phyloP scores from a whole-genome alignment of 2,329 filamentous ascomycete genomes.

The Xylaria sp. region DNA sequence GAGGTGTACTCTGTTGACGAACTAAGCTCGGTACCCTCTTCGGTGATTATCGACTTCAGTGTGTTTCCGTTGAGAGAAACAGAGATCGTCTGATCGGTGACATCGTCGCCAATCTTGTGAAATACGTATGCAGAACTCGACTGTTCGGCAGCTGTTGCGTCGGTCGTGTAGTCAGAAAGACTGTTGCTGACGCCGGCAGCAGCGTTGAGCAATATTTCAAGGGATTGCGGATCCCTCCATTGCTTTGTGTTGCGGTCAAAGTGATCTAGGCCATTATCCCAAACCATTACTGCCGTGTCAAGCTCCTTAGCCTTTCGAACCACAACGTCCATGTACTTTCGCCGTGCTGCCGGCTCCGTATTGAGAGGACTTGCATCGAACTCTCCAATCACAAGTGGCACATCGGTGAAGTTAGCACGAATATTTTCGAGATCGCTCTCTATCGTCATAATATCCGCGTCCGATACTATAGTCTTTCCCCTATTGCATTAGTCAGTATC shows the following conservation, averaged over 20 bases:
- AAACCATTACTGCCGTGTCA: slow-evolving; percentile 63
- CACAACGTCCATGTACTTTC: slow-evolving; percentile 68
- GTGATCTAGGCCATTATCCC: slow-evolving; percentile 70
- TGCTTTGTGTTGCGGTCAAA: slow-evolving; percentile 60
- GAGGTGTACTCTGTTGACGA: slow-evolving; percentile 60
- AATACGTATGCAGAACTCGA: slow-evolving; percentile 65
- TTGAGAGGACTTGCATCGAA: slow-evolving; percentile 62
- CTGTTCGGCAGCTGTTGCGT: slow-evolving; percentile 58
- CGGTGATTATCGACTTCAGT: slow-evolving; percentile 55
- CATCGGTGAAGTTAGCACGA: slow-evolving; percentile 64
- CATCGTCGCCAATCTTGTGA: slow-evolving; percentile 59
- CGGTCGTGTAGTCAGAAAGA: slow-evolving; percentile 63
- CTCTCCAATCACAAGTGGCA: slow-evolving; percentile 69
- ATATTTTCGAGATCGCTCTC: slow-evolving; percentile 62
- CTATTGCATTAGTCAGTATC: slow-evolving; percentile 42
- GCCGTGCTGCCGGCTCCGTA: slow-evolving; percentile 66
- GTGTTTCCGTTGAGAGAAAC: slow-evolving; percentile 67
- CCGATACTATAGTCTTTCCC: slow-evolving; percentile 69
- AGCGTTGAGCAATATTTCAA: slow-evolving; percentile 61
- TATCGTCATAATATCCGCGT: slow-evolving; percentile 62
- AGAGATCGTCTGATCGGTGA: slow-evolving; percentile 57
- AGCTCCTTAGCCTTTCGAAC: slow-evolving; percentile 60
- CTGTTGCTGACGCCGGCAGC: slow-evolving; percentile 58
- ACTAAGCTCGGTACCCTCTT: slow-evolving; percentile 50
- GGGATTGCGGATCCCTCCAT: slow-evolving; percentile 63